Evolutionary conservation across 2,329 filamentous ascomycete species (phyloP).

Genomic region (Penicillium sp.): DNA sequence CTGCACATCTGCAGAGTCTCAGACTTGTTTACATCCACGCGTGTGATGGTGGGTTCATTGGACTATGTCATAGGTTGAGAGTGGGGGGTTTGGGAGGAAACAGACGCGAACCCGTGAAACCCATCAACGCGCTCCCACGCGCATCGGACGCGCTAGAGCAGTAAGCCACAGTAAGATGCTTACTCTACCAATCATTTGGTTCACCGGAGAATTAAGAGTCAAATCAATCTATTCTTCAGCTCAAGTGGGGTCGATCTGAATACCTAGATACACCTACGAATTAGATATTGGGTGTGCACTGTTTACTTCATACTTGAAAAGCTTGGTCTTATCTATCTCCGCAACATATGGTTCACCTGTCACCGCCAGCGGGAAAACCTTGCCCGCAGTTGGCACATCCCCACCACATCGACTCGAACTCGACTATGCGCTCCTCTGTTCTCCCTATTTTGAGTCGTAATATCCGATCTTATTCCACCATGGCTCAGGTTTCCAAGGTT

Average conservation of each 20-base stretch:
- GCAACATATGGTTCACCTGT: slow-evolving; percentile 3
- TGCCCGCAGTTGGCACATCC: slow-evolving; percentile 10
- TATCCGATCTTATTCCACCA: slow-evolving; percentile 24
- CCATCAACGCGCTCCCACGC: slow-evolving; percentile 15
- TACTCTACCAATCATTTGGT: slow-evolving; percentile 16
- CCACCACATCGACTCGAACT: not conserved
- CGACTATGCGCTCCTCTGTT: slow-evolving; percentile 12
- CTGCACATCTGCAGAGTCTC: not conserved
- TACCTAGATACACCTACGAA: not conserved
- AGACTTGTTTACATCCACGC: slow-evolving; percentile 4
- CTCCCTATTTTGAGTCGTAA: slow-evolving; percentile 10
- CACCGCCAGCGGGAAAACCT: slow-evolving; percentile 19
- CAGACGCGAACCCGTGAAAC: not conserved
- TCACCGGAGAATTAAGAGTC: slow-evolving; percentile 4
- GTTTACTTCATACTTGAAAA: not conserved
- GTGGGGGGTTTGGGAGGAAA: not conserved
- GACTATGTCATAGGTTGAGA: slow-evolving; percentile 1
- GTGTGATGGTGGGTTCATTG: not conserved
- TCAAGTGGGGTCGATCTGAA: not conserved
- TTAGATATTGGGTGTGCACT: too few relatives aligned
- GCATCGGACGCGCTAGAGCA: slow-evolving; percentile 20
- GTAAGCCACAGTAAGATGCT: slow-evolving; percentile 9
- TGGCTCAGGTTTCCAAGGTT: slow-evolving; percentile 32
- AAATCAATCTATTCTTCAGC: not conserved
- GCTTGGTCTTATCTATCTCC: not conserved